These are phyloP conservation scores for Botrytis squamosa DNA, from an alignment of 2,329 filamentous ascomycete species.

Conservation along the genomic window DNA sequence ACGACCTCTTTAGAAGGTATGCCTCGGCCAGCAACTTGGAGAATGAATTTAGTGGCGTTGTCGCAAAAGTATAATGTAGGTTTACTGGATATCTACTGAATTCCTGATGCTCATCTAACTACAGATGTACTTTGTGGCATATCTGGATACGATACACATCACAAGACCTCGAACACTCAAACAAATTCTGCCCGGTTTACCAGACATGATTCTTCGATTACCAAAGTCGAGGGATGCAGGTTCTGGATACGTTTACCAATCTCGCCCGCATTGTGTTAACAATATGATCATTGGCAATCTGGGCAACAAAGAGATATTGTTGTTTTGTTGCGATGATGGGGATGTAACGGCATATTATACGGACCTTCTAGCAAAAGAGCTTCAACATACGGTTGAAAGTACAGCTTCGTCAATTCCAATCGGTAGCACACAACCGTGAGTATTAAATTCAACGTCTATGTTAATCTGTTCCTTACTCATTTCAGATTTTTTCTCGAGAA, in stretches of 20 bases:
- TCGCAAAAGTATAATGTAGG: conserved; percentile 22
- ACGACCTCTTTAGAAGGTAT: neutral
- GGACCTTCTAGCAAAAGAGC: conserved; percentile 21
- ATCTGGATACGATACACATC: conserved; percentile 56
- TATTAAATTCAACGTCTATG: neutral
- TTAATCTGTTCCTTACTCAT: conserved; percentile 16
- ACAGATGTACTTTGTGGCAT: conserved; percentile 61
- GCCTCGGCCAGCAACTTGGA: conserved; percentile 12
- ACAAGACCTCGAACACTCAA: conserved; percentile 51
- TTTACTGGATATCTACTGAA: neutral
- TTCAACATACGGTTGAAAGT: neutral
- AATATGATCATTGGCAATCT: conserved; percentile 67
- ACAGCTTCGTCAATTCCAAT: conserved; percentile 14
- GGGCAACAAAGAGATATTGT: conserved; percentile 66
- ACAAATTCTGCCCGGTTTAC: conserved; percentile 49
- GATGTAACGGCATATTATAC: conserved; percentile 72
- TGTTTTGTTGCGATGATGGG: conserved; percentile 70
- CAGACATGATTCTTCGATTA: conserved; percentile 52
- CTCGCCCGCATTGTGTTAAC: conserved; percentile 63
- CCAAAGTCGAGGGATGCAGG: conserved; percentile 44
- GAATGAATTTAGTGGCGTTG: conserved; percentile 21
- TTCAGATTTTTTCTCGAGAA: conserved; percentile 68
- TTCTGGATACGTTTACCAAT: conserved; percentile 53
- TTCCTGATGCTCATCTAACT: conserved; percentile 8
- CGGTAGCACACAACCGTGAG: conserved; percentile 28